Conservation (phyloP, 78 protist species). For the Dictyostelium purpureum region DNA sequence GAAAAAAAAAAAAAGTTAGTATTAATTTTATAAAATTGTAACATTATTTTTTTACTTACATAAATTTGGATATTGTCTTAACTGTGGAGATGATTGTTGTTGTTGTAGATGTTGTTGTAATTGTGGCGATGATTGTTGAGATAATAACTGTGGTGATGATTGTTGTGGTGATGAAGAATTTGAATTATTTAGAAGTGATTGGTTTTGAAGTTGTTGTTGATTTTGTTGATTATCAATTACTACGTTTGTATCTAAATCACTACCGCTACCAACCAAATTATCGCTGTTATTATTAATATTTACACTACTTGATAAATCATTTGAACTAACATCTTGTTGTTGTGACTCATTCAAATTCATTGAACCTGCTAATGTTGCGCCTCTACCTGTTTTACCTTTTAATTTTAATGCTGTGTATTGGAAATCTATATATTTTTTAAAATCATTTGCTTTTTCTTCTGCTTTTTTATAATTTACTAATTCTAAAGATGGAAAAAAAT, state of each 20-base stretch:
- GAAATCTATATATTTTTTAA: slow-evolving; percentile 30
- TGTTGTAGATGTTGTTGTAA: background rate
- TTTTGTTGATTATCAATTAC: background rate
- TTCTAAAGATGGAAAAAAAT: background rate
- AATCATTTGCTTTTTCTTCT: slow-evolving; percentile 61
- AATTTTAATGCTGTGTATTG: slow-evolving; percentile 17
- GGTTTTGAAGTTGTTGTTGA: background rate
- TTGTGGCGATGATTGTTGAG: background rate
- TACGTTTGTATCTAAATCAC: too few relatives aligned
- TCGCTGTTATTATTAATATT: too few relatives aligned
- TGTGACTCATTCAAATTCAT: too few relatives aligned
- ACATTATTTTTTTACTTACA: too few relatives aligned
- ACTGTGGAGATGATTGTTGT: background rate
- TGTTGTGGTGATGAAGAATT: background rate
- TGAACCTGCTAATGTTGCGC: background rate
- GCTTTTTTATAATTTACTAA: slow-evolving; percentile 41
- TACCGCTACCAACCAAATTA: too few relatives aligned
- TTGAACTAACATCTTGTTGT: background rate
- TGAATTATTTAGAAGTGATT: background rate
- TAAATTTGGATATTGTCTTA: slow-evolving; percentile 27
- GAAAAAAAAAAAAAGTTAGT: background rate
- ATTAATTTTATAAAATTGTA: background rate
- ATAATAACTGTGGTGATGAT: background rate
- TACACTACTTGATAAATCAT: too few relatives aligned
- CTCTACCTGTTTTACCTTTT: slow-evolving; percentile 28